Evolutionary conservation across 2,329 filamentous ascomycete species (phyloP), one percentile per base, ranked within the genome.

Genomic region (Aspergillus aculeatus): DNA sequence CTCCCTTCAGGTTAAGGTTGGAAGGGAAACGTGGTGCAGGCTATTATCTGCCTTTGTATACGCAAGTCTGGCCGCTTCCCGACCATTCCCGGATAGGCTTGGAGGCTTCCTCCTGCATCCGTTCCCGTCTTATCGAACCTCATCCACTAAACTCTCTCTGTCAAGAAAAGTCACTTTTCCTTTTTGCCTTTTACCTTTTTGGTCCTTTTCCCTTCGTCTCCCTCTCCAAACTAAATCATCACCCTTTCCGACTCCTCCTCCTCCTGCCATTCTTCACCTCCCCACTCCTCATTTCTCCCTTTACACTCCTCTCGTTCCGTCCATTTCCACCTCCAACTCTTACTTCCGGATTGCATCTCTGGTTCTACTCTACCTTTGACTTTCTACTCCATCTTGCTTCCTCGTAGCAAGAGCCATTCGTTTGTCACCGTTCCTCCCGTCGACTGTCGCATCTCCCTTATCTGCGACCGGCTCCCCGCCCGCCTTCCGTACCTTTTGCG

Each of bases 91-190:
- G n/a, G 52, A 59, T 38, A 44, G 54, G 59, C 50, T 24, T 62
- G 60, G 54, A 35, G 52, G 47, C 56, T 57, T 49, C 38, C 44
- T 50, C 50, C 56, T 56, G 59, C 59, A 56, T 49, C 64, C 58
- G 61, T 57, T 67, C 50, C 62, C 63, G 63, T 64, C 64, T 62
- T 66, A 65, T 29, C 64, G 58, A 12, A 31, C 44, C 52, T 49
- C 47, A 32, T 26, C 10, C 32, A 24, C 21, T 50, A 47, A 35
- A 47, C 47, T 54, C 31, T 59, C 50, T 29, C n/a, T 29, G 21
- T 50, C 50, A 47, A 24, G 5, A 24, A 24, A 24, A 24, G 24
- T 24, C 24, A 26, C 24, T 26, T 26, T 26, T 26, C 24, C 24
- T 35, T 47, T 47, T 47, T 44, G 47, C 35, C 38, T 48, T 51